Evolutionary conservation across 257 asterid species (phyloP).

Genomic region (Petunia secreta): DNA sequence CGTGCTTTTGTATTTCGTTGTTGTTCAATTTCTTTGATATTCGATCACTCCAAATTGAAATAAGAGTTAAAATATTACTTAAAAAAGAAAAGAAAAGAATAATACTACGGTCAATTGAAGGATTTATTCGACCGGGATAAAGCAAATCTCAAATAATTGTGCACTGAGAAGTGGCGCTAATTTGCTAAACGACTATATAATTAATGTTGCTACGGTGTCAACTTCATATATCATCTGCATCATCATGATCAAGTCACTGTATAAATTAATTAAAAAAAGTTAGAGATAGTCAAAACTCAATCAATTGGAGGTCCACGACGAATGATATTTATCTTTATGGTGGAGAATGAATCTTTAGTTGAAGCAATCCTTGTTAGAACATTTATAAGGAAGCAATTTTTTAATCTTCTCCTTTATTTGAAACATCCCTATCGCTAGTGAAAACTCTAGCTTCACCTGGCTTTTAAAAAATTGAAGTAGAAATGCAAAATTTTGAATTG

Average conservation of each 20-base stretch:
- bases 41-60: too few relatives aligned
- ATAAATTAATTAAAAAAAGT: background rate
- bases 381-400: background rate
- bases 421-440: background rate
- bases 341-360: background rate
- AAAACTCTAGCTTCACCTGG: background rate
- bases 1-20: too few relatives aligned
- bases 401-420: background rate
- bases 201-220: background rate
- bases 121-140: background rate
- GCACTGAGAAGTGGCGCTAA: background rate
- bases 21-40: too few relatives aligned
- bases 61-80: too few relatives aligned
- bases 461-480: background rate
- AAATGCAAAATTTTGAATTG: background rate
- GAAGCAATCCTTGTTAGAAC: background rate
- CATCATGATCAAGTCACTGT: background rate
- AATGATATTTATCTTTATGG: background rate
- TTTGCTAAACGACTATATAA: background rate
- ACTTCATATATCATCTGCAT: background rate
- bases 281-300: background rate
- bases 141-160: constrained; percentile 9
- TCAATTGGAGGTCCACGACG: background rate
- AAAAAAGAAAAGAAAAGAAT: too few relatives aligned
- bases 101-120: too few relatives aligned